Evolutionary conservation across 2,329 filamentous ascomycete genomes (phyloP).

Genomic region (Byssothecium circinans): DNA sequence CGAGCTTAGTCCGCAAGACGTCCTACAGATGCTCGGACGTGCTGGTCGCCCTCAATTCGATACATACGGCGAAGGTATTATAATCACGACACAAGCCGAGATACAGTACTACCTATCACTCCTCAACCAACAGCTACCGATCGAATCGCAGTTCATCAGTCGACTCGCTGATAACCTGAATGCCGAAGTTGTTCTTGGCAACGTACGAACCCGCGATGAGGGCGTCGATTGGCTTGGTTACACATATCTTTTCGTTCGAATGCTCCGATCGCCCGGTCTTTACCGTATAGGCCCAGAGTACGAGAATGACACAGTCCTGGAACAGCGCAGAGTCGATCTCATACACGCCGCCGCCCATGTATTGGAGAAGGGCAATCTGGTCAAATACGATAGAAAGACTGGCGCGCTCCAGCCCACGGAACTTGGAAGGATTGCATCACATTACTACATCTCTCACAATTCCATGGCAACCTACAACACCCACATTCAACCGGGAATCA

Average conservation of each 20-base stretch:
- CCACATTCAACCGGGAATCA: constrained; percentile 89
- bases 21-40: constrained; percentile 97
- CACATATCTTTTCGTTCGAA: constrained; percentile 95
- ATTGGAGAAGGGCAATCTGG: constrained; percentile 81
- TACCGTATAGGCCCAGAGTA: constrained; percentile 97
- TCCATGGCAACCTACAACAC: constrained; percentile 98
- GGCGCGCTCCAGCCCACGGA: constrained; percentile 89
- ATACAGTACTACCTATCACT: constrained; percentile 97
- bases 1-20: constrained; percentile 94
- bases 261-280: constrained; percentile 90
- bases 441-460: constrained; percentile 96
- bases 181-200: constrained; percentile 92
- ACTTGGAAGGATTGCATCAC: constrained; percentile 90
- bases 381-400: constrained; percentile 94
- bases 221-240: constrained; percentile 99
- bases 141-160: constrained; percentile 93
- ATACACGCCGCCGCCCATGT: constrained; percentile 90
- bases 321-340: constrained; percentile 96
- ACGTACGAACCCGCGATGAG: constrained; percentile 87
- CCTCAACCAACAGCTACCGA: constrained; percentile 94
- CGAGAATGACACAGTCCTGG: constrained; percentile 84
- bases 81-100: constrained; percentile 93
- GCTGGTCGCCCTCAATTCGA: constrained; percentile 96
- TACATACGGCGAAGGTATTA: constrained; percentile 97
- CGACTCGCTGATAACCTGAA: constrained; percentile 95